Conservation (phyloP, 352 stramenopile genomes). For the Globisporangium barbulae region DNA sequence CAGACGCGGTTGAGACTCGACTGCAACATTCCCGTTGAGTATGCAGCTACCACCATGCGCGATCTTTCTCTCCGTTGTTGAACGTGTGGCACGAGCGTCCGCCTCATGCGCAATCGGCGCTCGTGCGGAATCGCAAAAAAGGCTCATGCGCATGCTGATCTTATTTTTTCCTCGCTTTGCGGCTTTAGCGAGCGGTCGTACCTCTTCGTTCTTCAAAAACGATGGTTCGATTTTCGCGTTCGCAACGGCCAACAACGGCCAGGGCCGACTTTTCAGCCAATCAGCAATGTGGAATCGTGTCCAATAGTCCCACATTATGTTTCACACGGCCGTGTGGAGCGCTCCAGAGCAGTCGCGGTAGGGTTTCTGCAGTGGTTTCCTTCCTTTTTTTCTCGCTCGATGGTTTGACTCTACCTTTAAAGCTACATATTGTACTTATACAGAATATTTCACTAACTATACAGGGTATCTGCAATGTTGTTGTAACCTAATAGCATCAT, state of each 20-base stretch:
- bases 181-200: background rate
- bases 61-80: too few species aligned
- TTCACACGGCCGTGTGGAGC: background rate
- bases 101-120: background rate
- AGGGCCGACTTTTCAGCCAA: background rate
- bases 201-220: background rate
- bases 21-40: too few species aligned
- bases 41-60: too few species aligned
- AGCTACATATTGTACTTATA: background rate
- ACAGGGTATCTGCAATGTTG: too few species aligned
- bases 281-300: background rate
- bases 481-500: too few species aligned
- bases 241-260: slow-evolving; percentile 7
- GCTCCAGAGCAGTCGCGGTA: background rate
- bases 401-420: background rate
- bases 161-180: background rate
- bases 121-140: background rate
- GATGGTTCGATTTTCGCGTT: slow-evolving; percentile 7
- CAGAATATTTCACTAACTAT: background rate
- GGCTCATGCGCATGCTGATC: background rate
- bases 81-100: too few species aligned
- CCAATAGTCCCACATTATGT: background rate
- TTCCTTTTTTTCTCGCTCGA: slow-evolving; percentile 15
- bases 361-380: slow-evolving; percentile 6
- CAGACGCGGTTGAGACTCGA: too few species aligned